phyloP scores from a whole-genome alignment of 306 rosid genomes.

The Fragaria vesca region DNA sequence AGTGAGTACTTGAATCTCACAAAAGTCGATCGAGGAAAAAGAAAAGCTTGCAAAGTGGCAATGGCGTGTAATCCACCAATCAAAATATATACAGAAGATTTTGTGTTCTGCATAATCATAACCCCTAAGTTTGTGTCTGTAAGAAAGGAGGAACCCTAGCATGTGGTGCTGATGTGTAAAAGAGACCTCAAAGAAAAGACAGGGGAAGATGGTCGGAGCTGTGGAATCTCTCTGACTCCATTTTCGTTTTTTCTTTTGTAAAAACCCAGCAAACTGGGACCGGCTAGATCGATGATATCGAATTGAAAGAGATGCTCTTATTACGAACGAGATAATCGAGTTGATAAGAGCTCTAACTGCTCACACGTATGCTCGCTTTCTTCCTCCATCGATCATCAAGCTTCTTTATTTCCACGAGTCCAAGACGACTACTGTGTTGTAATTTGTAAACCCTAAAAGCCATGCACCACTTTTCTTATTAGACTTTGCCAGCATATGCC shows the following conservation, averaged over 20 bases:
- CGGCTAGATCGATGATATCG: not conserved
- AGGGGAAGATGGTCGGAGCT: slow-evolving; percentile 6
- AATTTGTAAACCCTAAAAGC: slow-evolving; percentile 27
- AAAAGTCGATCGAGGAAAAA: not conserved
- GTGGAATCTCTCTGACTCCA: slow-evolving; percentile 19
- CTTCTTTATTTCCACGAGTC: slow-evolving; percentile 19
- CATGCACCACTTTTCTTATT: slow-evolving; percentile 27
- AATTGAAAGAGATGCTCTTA: slow-evolving; percentile 13
- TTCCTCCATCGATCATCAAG: not conserved
- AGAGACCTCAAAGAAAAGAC: slow-evolving; percentile 21
- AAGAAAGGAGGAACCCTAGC: slow-evolving; percentile 26
- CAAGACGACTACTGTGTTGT: not conserved
- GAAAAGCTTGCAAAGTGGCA: slow-evolving; percentile 31
- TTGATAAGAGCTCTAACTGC: slow-evolving; percentile 68
- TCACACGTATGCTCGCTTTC: slow-evolving; percentile 26
- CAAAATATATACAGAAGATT: slow-evolving; percentile 5
- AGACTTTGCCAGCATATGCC: slow-evolving; percentile 6
- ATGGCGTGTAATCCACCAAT: slow-evolving; percentile 44
- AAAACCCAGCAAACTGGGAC: slow-evolving; percentile 3
- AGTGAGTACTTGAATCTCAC: slow-evolving; percentile 8
- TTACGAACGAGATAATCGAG: slow-evolving; percentile 32
- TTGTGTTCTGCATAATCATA: not conserved
- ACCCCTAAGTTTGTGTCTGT: not conserved
- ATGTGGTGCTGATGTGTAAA: slow-evolving; percentile 57
- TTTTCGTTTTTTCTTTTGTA: not conserved